Conservation (phyloP, 371 early-diverging fungal species). For the Fennellomyces sp. region DNA sequence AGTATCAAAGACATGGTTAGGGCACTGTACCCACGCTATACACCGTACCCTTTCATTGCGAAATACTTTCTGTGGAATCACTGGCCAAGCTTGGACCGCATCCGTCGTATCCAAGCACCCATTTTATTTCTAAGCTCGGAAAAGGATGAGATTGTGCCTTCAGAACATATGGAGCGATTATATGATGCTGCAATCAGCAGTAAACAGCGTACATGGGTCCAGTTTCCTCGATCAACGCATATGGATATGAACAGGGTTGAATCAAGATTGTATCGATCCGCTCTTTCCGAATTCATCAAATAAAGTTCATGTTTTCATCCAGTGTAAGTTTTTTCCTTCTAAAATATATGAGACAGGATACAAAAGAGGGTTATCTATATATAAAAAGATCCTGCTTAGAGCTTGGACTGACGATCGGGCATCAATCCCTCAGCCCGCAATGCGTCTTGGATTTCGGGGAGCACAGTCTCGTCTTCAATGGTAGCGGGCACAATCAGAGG, state of each 20-base stretch:
- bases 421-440: slow-evolving; percentile 32
- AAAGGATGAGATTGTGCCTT: slow-evolving; percentile 44
- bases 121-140: slow-evolving; percentile 36
- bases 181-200: slow-evolving; percentile 10
- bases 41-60: slow-evolving; percentile 46
- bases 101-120: slow-evolving; percentile 18
- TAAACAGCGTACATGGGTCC: slow-evolving; percentile 1
- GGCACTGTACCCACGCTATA: slow-evolving; percentile 39
- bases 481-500: slow-evolving; percentile 75
- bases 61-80: slow-evolving; percentile 37
- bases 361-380: too few relatives aligned
- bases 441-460: slow-evolving; percentile 56
- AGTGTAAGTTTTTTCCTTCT: too few relatives aligned
- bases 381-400: slow-evolving; percentile 2
- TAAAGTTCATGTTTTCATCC: too few relatives aligned
- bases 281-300: slow-evolving; percentile 12
- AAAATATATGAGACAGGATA: too few relatives aligned
- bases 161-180: slow-evolving; percentile 25
- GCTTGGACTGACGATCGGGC: slow-evolving; percentile 15
- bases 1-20: slow-evolving; percentile 40
- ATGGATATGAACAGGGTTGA: slow-evolving; percentile 33
- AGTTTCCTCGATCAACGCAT: slow-evolving; percentile 26
- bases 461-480: slow-evolving; percentile 76
- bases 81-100: slow-evolving; percentile 35
- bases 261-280: neutral